Base-by-base conservation (phyloP, 768 basidiomycete genomes). In the Xerocomellus intermedius region DNA sequence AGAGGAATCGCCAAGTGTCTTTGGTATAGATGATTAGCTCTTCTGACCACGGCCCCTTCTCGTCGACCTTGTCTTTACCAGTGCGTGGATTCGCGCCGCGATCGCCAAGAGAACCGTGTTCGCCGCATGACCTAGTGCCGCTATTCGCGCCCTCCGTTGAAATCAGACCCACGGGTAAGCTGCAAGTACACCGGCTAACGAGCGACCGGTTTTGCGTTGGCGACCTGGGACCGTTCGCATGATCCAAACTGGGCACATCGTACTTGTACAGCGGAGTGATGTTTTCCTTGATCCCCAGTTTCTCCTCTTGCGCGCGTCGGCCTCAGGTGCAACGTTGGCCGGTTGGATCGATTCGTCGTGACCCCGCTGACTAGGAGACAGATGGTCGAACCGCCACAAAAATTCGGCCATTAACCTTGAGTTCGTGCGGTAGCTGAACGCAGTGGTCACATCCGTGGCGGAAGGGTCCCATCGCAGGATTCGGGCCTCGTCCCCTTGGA, bases 381-480 rank as follows among this genome's bases (percentile, higher is more conserved):
- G 50, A 10, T 51, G 21, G 8, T 43, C 7, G n/a, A 51, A 51
- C 8, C 33, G 50, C 50, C 50, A 51, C 2, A 51, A 19, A 19
- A 43, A 35, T 5, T 51, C 17, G 1, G 33, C 33, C 33, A 43
- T 33, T 8, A 8, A 9, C 9, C 3, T 16, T 17, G 42, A 33
- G 2, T 43, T 24, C 4, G 5, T 26, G 6, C 24, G 42, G n/a
- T 46, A 52, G 26, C 38, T 38, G 36, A 52, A 52, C 2, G 16
- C 26, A 5, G 36, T 21, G 0, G 36, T 46, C 14, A 52, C 26
- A 3, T 30, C 28, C 0, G 43, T 32, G 2, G 14, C 36, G 2
- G 62, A 46, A 9, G 69, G 69, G 55, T 77, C 75, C 69, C 69
- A 75, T 42, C 66, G 63, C 26, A 76, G 54, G 36, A 76, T 63